Evolutionary conservation across 495 filamentous ascomycete species (phyloP).

Genomic region (Talaromyces proteolyticus): DNA sequence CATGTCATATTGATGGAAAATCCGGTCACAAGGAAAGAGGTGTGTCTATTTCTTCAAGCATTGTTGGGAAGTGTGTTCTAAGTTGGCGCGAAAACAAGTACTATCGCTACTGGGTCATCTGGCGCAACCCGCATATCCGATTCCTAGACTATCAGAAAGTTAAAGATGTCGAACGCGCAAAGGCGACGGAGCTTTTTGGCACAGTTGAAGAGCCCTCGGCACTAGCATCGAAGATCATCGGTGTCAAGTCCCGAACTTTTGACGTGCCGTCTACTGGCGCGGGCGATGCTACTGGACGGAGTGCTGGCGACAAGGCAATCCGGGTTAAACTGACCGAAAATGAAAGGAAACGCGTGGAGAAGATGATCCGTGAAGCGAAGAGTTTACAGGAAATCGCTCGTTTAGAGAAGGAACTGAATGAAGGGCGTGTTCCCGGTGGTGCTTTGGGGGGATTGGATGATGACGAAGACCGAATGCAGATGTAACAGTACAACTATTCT

Average conservation of each 20-base stretch:
- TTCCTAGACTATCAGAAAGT: constrained; percentile 95
- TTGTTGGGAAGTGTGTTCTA: background rate
- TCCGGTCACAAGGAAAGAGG: constrained; percentile 87
- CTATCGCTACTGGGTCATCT: constrained; percentile 89
- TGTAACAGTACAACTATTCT: no score
- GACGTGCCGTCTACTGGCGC: constrained; percentile 50
- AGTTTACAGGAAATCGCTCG: constrained; percentile 79
- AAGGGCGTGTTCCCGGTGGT: constrained; percentile 74
- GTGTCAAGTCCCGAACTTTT: constrained; percentile 78
- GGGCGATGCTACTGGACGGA: constrained; percentile 28
- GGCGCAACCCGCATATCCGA: constrained; percentile 74
- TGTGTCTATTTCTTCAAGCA: constrained; percentile 30
- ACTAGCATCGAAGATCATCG: constrained; percentile 84
- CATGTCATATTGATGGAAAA: constrained; percentile 82
- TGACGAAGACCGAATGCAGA: constrained; percentile 16
- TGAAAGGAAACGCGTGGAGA: constrained; percentile 64
- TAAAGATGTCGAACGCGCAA: constrained; percentile 71
- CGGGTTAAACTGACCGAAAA: constrained; percentile 62
- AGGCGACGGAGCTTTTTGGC: constrained; percentile 78
- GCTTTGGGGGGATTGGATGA: constrained; percentile 57
- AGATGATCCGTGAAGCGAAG: constrained; percentile 75
- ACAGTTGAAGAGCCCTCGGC: constrained; percentile 67
- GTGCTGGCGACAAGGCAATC: constrained; percentile 56
- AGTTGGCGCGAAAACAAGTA: constrained; percentile 44
- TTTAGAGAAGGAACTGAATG: constrained; percentile 78